Percentiles rank a stretch among this genome's conserved stretches.
phyloP scores from a whole-genome alignment of 2,329 filamentous ascomycete species.

The Hymenoscyphus albidus region DNA sequence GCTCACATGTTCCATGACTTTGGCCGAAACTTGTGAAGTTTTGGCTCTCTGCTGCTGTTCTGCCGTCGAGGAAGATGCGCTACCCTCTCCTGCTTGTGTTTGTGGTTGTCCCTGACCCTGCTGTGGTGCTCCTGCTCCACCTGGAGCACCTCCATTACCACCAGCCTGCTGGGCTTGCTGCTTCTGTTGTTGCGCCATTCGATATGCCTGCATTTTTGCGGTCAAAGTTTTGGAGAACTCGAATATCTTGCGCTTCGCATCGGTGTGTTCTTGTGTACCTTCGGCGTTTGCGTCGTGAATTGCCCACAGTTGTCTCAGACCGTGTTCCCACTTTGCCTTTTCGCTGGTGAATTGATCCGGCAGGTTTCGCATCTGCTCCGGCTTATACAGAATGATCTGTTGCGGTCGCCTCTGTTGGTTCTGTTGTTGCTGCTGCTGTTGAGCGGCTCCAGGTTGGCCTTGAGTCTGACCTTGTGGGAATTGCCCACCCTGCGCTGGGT shows the following conservation, averaged over 20 bases:
- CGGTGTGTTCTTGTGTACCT: constrained; percentile 46
- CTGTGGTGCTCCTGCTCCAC: background rate
- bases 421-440: constrained; percentile 14
- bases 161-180: constrained; percentile 5
- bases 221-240: constrained; percentile 59
- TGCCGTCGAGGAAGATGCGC: background rate
- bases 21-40: constrained; percentile 25
- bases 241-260: constrained; percentile 53
- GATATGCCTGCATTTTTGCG: constrained; percentile 44
- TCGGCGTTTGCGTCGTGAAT: constrained; percentile 47
- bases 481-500: constrained; percentile 25
- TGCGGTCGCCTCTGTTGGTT: constrained; percentile 25
- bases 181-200: constrained; percentile 20
- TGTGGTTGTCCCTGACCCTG: constrained; percentile 16
- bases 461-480: constrained; percentile 22
- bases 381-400: constrained; percentile 25
- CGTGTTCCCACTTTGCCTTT: constrained; percentile 55
- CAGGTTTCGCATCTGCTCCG: constrained; percentile 34
- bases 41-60: constrained; percentile 14
- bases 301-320: constrained; percentile 50
- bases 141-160: too few species aligned
- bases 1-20: constrained; percentile 44
- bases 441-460: constrained; percentile 24
- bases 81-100: constrained; percentile 18
- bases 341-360: constrained; percentile 47